phyloP scores from a whole-genome alignment of 1,284 basidiomycete species.

The Fomes fomentarius region DNA sequence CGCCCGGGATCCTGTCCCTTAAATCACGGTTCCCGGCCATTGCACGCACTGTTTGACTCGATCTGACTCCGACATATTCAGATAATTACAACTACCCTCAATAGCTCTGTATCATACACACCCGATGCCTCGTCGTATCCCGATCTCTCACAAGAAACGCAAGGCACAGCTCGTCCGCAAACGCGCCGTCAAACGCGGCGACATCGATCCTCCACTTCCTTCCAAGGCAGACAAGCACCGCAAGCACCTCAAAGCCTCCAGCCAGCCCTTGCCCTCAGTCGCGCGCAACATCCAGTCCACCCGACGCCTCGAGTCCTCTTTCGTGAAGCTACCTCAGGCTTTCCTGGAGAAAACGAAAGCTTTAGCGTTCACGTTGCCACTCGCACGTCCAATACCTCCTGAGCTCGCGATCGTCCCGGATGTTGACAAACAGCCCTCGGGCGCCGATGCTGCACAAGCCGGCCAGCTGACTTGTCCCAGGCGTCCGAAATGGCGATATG shows the following conservation, averaged over 20 bases:
- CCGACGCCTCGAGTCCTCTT: slow-evolving; percentile 70
- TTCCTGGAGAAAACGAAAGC: slow-evolving; percentile 68
- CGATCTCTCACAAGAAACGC: slow-evolving; percentile 69
- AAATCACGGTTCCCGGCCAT: no score
- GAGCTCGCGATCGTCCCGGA: slow-evolving; percentile 47
- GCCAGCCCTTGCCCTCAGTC: slow-evolving; percentile 25
- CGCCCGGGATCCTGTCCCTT: no score
- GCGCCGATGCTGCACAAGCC: slow-evolving; percentile 33
- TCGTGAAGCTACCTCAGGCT: slow-evolving; percentile 62
- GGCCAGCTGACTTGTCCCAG: slow-evolving; percentile 55
- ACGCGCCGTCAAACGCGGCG: slow-evolving; percentile 84
- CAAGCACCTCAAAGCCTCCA: slow-evolving; percentile 18
- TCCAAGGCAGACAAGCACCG: slow-evolving; percentile 32
- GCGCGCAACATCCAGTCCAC: slow-evolving; percentile 43
- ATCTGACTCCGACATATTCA: background rate
- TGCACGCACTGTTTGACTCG: no score
- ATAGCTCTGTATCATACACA: background rate
- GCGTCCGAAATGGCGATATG: slow-evolving; percentile 83
- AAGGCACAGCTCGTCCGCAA: slow-evolving; percentile 73
- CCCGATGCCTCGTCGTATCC: slow-evolving; percentile 57
- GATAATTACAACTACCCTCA: background rate
- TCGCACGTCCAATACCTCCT: slow-evolving; percentile 62
- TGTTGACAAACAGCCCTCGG: slow-evolving; percentile 2
- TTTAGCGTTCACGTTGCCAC: slow-evolving; percentile 55
- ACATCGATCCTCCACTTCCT: slow-evolving; percentile 49